phyloP scores from a whole-genome alignment of 2,329 filamentous ascomycete genomes.

The Cladophialophora exuberans region DNA sequence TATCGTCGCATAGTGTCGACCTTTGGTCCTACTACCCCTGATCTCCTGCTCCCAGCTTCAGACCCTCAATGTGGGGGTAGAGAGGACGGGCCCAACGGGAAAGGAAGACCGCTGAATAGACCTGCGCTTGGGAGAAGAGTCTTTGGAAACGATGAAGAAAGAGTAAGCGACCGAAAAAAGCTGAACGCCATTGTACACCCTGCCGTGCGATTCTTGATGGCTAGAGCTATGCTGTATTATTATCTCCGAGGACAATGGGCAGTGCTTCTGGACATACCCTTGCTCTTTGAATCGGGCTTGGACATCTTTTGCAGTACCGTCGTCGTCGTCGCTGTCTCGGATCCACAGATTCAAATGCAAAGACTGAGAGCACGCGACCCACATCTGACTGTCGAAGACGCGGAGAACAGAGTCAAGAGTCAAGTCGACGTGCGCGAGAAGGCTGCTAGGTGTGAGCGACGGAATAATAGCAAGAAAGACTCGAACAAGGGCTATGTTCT shows the following conservation, averaged over 20 bases:
- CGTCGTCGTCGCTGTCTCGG: conserved; percentile 81
- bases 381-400: conserved; percentile 82
- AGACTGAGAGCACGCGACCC: conserved; percentile 74
- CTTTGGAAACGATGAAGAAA: conserved; percentile 77
- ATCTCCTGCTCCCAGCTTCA: conserved; percentile 71
- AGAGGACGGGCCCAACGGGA: conserved; percentile 43
- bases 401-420: conserved; percentile 80
- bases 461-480: conserved; percentile 55
- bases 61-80: conserved; percentile 39
- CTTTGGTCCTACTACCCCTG: conserved; percentile 81
- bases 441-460: conserved; percentile 71
- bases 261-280: conserved; percentile 86
- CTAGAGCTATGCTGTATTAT: conserved; percentile 69
- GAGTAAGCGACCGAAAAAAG: conserved; percentile 70
- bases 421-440: conserved; percentile 87
- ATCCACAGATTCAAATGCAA: conserved; percentile 80
- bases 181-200: conserved; percentile 93
- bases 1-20: conserved; percentile 81
- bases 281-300: conserved; percentile 86
- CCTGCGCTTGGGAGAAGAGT: conserved; percentile 82
- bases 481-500: conserved; percentile 72
- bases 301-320: conserved; percentile 85
- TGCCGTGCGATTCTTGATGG: conserved; percentile 82
- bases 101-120: conserved; percentile 78
- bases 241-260: conserved; percentile 82